phyloP scores from a whole-genome alignment of 495 filamentous ascomycete genomes.

The Copromyces sp. region DNA sequence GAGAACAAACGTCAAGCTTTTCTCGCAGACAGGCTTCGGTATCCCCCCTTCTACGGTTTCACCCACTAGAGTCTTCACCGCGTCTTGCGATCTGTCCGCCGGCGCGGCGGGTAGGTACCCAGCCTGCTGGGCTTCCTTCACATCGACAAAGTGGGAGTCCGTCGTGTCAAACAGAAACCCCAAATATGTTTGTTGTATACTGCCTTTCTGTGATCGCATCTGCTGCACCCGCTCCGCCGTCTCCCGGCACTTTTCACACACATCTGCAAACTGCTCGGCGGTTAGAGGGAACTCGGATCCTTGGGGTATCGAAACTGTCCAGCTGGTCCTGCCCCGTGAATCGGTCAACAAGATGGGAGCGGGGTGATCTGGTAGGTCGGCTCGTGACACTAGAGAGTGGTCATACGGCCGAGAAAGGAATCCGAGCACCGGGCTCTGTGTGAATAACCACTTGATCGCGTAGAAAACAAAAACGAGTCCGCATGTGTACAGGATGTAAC shows the following conservation, averaged over 20 bases:
- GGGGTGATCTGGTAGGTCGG: constrained; percentile 43
- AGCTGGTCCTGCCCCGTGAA: constrained; percentile 44
- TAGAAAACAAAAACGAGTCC: constrained; percentile 30
- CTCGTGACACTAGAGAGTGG: constrained; percentile 41
- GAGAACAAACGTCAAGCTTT: constrained; percentile 58
- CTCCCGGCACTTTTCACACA: constrained; percentile 49
- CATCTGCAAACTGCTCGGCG: constrained; percentile 45
- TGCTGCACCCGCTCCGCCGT: constrained; percentile 40
- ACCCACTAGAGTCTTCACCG: constrained; percentile 24
- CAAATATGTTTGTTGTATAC: constrained; percentile 29
- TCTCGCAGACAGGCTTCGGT: constrained; percentile 44
- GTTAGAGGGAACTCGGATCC: constrained; percentile 47
- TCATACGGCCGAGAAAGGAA: constrained; percentile 20
- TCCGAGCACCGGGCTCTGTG: constrained; percentile 15
- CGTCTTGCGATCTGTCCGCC: constrained; percentile 12
- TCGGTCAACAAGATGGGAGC: constrained; percentile 50
- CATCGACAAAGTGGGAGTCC: constrained; percentile 58
- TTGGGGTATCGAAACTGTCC: constrained; percentile 61
- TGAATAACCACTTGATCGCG: constrained; percentile 14
- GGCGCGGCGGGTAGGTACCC: constrained; percentile 39
- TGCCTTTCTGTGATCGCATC: constrained; percentile 29
- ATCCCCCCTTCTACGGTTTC: constrained; percentile 24
- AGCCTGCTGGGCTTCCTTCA: constrained; percentile 48
- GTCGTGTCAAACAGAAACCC: constrained; percentile 47
- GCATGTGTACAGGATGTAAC: constrained; percentile 32